Conservation (phyloP, 495 filamentous ascomycete genomes). For the Clohesyomyces aquaticus region DNA sequence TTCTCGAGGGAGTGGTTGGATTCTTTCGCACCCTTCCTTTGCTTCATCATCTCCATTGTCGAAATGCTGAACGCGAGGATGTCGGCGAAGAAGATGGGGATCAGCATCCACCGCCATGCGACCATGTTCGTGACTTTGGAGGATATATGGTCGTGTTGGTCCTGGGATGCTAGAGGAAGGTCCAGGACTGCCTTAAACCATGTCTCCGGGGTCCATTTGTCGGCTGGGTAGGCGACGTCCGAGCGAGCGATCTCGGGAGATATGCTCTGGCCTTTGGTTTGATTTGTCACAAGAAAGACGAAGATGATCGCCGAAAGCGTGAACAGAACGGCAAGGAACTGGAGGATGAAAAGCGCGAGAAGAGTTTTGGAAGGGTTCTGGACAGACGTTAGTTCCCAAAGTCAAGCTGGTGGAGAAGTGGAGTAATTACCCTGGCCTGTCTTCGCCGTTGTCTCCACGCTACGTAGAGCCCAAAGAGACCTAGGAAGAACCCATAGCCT, state of each 20-base stretch:
- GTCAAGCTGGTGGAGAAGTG: background rate
- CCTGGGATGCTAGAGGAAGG: constrained; percentile 48
- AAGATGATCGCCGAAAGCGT: constrained; percentile 54
- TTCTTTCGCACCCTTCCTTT: constrained; percentile 25
- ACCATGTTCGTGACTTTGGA: constrained; percentile 52
- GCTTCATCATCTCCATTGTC: constrained; percentile 17
- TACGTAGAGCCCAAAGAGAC: constrained; percentile 53
- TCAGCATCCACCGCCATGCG: constrained; percentile 60
- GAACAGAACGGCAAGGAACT: constrained; percentile 52
- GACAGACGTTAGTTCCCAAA: constrained; percentile 17
- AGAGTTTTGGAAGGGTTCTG: constrained; percentile 49
- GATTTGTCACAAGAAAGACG: constrained; percentile 46
- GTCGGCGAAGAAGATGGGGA: constrained; percentile 51
- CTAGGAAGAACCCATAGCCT: constrained; percentile 54
- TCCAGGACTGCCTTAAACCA: constrained; percentile 58
- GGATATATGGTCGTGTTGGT: constrained; percentile 47
- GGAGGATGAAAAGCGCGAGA: constrained; percentile 42
- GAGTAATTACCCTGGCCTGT: constrained; percentile 20
- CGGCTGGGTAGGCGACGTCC: constrained; percentile 49
- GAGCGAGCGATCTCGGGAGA: constrained; percentile 43
- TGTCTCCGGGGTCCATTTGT: constrained; percentile 59
- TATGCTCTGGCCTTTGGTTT: constrained; percentile 51
- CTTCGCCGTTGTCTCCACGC: constrained; percentile 46
- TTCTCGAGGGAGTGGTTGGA: constrained; percentile 19
- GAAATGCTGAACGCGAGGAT: constrained; percentile 47